These are phyloP conservation scores for Claviceps maximensis DNA, from an alignment of 2,329 filamentous ascomycete species.

Conservation along the genomic window DNA sequence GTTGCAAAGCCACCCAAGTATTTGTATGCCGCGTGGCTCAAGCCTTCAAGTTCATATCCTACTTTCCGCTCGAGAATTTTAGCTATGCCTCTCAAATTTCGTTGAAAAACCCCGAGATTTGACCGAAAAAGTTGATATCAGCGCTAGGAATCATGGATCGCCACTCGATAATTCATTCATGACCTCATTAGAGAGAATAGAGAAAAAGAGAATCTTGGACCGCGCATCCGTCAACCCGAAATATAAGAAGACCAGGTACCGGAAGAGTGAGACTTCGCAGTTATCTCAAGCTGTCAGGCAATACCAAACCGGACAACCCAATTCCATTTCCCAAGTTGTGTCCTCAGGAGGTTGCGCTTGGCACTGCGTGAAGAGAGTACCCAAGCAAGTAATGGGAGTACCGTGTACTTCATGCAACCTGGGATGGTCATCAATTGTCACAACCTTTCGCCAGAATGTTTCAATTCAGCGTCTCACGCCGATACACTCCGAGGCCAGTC, in stretches of 20 bases:
- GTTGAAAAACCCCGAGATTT: neutral
- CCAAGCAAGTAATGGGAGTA: neutral
- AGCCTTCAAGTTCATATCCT: slow-evolving; percentile 1
- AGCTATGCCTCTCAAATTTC: slow-evolving; percentile 5
- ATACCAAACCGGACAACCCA: neutral
- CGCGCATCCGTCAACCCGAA: slow-evolving; percentile 11
- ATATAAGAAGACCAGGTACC: neutral
- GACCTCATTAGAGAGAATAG: slow-evolving; percentile 18
- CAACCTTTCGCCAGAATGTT: slow-evolving; percentile 3
- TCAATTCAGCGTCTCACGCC: slow-evolving; percentile 2
- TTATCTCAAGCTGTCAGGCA: neutral
- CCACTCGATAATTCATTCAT: slow-evolving; percentile 11
- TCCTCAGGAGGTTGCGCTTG: neutral
- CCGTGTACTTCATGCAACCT: neutral
- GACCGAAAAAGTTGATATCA: neutral
- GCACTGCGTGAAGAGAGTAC: neutral
- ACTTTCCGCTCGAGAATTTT: slow-evolving; percentile 3
- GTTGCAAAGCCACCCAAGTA: neutral
- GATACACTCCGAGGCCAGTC: neutral
- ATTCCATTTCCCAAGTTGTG: neutral
- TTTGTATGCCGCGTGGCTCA: slow-evolving; percentile 5
- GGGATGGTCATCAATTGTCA: slow-evolving; percentile 6
- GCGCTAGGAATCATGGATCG: neutral
- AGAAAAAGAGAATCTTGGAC: slow-evolving; percentile 15
- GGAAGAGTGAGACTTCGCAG: neutral